phyloP scores from a whole-genome alignment of 2,329 filamentous ascomycete genomes.

The Fusarium sp. region DNA sequence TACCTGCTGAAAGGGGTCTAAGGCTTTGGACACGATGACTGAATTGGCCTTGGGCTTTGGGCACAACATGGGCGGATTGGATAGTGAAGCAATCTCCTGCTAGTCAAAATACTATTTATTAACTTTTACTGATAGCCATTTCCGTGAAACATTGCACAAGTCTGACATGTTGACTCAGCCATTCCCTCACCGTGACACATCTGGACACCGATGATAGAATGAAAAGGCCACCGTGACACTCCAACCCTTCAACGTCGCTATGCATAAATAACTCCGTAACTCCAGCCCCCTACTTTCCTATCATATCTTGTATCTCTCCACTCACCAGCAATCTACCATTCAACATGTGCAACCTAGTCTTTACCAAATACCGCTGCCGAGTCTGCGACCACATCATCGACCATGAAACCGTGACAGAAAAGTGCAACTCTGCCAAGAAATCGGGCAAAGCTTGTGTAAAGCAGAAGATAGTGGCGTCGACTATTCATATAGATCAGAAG shows the following conservation, averaged over 20 bases:
- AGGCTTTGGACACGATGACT: neutral
- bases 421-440: neutral
- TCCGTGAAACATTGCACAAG: neutral
- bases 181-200: neutral
- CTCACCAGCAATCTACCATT: neutral
- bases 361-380: constrained; percentile 1
- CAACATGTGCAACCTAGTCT: neutral
- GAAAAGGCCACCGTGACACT: neutral
- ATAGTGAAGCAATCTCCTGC: neutral
- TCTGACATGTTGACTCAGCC: neutral
- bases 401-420: neutral
- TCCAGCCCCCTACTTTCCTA: neutral
- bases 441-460: neutral
- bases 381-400: neutral
- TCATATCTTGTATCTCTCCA: neutral
- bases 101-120: neutral
- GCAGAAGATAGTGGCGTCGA: neutral
- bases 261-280: neutral
- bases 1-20: fast-evolving
- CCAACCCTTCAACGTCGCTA: neutral
- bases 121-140: neutral
- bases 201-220: neutral
- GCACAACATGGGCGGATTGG: fast-evolving
- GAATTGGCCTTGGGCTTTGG: fast-evolving
- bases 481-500: neutral